Conservation (phyloP, 257 asterid genomes). For the Scutellaria minor region DNA sequence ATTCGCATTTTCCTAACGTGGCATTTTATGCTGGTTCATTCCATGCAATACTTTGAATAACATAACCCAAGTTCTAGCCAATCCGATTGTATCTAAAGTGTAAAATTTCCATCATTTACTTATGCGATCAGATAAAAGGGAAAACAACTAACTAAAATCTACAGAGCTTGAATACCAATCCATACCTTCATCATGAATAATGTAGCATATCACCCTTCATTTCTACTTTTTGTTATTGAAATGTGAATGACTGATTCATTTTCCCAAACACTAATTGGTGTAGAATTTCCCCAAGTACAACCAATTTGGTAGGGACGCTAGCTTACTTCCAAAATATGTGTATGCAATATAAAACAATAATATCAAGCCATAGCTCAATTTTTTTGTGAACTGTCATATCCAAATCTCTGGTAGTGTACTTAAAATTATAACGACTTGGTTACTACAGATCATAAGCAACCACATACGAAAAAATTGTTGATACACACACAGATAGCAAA, state of each 20-base stretch:
- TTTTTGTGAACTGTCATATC: background rate
- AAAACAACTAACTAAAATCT: background rate
- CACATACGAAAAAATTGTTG: background rate
- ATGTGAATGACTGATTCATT: constrained; percentile 1
- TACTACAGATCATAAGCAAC: background rate
- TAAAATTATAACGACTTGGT: background rate
- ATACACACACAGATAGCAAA: background rate
- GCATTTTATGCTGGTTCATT: background rate
- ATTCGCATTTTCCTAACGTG: background rate
- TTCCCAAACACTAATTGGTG: background rate
- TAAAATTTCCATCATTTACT: background rate
- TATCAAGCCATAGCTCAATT: background rate
- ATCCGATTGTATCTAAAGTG: background rate
- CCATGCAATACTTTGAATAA: constrained; percentile 4
- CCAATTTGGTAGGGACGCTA: background rate
- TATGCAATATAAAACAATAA: background rate
- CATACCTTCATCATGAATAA: background rate
- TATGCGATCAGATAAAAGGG: background rate
- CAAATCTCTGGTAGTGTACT: background rate
- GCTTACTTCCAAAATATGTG: background rate
- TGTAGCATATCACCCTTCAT: background rate
- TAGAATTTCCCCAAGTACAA: constrained; percentile 6
- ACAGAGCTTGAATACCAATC: background rate
- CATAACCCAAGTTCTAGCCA: background rate
- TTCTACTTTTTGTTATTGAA: background rate